A percentile compares a stretch with the other conserved stretches of the same genome.
These are phyloP conservation scores for Hemileccinum impolitum DNA, from an alignment of 768 basidiomycete species.

Conservation along the genomic window DNA sequence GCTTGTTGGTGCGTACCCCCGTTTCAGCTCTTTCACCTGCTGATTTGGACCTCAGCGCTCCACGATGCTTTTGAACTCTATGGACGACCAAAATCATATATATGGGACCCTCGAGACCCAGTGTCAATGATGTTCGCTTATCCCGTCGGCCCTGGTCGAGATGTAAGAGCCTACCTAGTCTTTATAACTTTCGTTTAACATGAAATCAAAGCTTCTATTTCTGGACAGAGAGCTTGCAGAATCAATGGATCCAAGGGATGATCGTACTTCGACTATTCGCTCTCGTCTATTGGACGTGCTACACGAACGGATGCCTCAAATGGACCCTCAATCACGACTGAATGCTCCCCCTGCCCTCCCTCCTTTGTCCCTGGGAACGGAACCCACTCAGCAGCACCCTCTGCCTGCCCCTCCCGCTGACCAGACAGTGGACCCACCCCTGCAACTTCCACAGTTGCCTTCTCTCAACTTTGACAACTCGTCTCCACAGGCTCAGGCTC, in stretches of 20 bases:
- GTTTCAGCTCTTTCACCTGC: not conserved
- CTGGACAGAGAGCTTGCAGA: conserved; percentile 82
- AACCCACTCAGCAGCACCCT: conserved; percentile 28
- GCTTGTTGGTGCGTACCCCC: conserved; percentile 66
- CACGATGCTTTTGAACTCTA: conserved; percentile 88
- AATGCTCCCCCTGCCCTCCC: conserved; percentile 15
- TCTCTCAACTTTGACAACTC: conserved; percentile 48
- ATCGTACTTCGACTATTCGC: conserved; percentile 70
- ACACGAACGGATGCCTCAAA: conserved; percentile 56
- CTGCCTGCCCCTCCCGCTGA: conserved; percentile 17
- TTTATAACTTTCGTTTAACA: conserved; percentile 13
- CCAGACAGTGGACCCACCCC: conserved; percentile 7
- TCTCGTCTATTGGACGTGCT: conserved; percentile 60
- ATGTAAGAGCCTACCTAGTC: conserved; percentile 50
- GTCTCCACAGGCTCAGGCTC: conserved; percentile 11
- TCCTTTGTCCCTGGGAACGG: conserved; percentile 15
- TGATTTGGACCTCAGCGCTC: conserved; percentile 46
- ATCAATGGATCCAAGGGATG: conserved; percentile 70
- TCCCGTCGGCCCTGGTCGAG: conserved; percentile 78
- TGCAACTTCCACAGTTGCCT: conserved; percentile 50
- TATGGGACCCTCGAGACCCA: conserved; percentile 85
- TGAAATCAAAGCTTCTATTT: conserved; percentile 64
- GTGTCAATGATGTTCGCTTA: conserved; percentile 91
- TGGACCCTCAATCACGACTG: conserved; percentile 17
- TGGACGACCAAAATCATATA: conserved; percentile 81